Evolutionary conservation across 2,329 filamentous ascomycete species (phyloP).

Genomic region (Dryadomyces quercus-mongolicae): DNA sequence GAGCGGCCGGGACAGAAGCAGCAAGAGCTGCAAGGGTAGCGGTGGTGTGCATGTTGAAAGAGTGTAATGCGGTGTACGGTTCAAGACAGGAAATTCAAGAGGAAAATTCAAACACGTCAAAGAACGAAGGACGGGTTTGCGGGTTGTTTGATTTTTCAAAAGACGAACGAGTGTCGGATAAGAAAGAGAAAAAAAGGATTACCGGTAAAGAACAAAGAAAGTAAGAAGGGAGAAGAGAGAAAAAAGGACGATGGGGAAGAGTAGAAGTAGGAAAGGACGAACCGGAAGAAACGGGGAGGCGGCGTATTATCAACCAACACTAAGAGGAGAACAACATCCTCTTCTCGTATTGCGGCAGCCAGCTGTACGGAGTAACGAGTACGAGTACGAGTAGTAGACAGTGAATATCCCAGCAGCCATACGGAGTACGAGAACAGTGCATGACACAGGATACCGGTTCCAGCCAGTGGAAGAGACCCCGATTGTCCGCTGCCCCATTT

Average conservation of each 20-base stretch:
- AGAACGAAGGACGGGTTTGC: neutral
- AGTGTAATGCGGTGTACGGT: neutral
- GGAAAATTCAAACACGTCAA: neutral
- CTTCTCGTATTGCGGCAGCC: neutral
- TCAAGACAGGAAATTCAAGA: neutral
- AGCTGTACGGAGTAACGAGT: no score
- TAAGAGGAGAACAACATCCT: neutral
- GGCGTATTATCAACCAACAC: neutral
- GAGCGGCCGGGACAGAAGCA: slow-evolving; percentile 13
- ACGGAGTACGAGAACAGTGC: neutral
- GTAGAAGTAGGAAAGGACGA: neutral
- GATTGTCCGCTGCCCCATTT: neutral
- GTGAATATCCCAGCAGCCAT: neutral
- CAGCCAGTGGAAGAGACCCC: neutral
- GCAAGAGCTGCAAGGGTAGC: slow-evolving; percentile 10
- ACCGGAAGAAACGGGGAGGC: neutral
- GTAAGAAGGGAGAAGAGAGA: neutral
- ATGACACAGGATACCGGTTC: neutral
- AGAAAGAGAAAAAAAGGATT: neutral
- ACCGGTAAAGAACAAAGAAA: neutral
- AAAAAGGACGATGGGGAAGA: neutral
- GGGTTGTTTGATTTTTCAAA: neutral
- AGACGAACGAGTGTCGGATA: slow-evolving; percentile 2
- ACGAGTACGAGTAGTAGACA: no score
- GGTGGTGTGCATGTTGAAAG: slow-evolving; percentile 7